Evolutionary conservation across 192 early-diverging fungal species (phyloP), one percentile per base, ranked within the genome.

Genomic region (Coemansia sp.): DNA sequence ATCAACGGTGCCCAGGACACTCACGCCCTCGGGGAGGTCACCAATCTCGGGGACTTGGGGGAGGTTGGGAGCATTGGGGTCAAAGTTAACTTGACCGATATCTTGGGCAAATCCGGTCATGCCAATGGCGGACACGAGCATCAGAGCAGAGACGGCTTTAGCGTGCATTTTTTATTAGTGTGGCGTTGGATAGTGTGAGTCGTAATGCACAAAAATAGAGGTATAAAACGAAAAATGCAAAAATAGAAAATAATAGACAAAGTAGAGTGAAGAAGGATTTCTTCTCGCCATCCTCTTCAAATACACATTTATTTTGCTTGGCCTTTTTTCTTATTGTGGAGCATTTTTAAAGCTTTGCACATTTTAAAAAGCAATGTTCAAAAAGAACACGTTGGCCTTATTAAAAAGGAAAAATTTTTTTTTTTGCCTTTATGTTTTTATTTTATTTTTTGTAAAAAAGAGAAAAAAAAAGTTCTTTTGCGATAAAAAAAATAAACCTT

Each of bases 101-200:
- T 57, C 31, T 4, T 31, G 55, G 5, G 55, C 55, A 8, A 36
- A 57, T 34, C 16, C 31, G 7, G 33, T 57, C 31, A 35, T 35
- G 33, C 33, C 55, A 2, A 35, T 57, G 14, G 26, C 8, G 8
- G 55, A 57, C 5, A 57, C 33, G n/a, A 57, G 33, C 55, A 57
- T n/a, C 14, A 57, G 14, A 2, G 26, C 16, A 6, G 55, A 57
- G n/a, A 57, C 31, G 14, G 60, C 41, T 31, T 61, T 39, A 25
- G 36, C 26, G 13, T 61, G 41, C 60, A 61, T 61, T 65, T 55
- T 43, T 45, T 21, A n/a, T 45, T 45, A 8, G 42, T 1, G n/a
- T 41, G 39, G 13, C 13, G 14, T n/a, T 45, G 55, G 25, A 65
- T 21, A 31, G 14, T 20, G 18, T n/a, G 33, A 18, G 33, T 57